Evolutionary conservation across 768 basidiomycete species (phyloP), one percentile per base, ranked within the genome.

Genomic region (Boletus huronensis): DNA sequence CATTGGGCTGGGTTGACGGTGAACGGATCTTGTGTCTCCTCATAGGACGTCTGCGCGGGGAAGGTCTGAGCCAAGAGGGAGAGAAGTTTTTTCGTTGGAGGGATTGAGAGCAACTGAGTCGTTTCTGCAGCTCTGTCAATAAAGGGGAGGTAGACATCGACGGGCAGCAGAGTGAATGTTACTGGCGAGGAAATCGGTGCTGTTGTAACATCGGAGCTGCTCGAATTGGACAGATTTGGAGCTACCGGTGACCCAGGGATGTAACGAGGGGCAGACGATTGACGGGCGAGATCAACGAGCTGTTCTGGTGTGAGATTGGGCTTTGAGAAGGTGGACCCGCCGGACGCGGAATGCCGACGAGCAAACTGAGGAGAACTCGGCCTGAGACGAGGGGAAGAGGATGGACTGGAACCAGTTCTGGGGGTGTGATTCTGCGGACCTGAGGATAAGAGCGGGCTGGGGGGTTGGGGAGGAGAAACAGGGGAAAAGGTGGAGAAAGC

Each of bases 41-140:
- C 64, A 29, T 65, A 62, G 52, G 62, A 54, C 9, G 68, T 38
- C 38, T 59, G 60, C 25, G 66, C 68, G 1, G 78, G 79, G 53
- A 90, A 86, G 0, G 84, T 88, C 69, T 92, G 87, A 0, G 82
- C 78, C 28, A 93, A 79, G 19, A 92, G 79, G 6, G 85, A 77
- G 56, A 92, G 85, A 3, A 93, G 75, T 55, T 84, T 85, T 55
- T 79, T 79, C 52, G 85, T 88, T 5, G 84, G 89, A 3, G 77
- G 82, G 13, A 72, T 77, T 21, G 79, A 75, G 53, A 94, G 81
- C 28, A 97, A 78, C 9, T 81, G 73, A 5, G 79, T 58, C 1
- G 95, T 91, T 64, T 97, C 93, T 0, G 75, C 71, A 0, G 90
- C 80, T 19, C 93, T 84, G 59, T 95, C 87, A 58, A 95, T 79